Conservation (phyloP, 2,329 filamentous ascomycete genomes). For the Colletotrichum eremochloae region DNA sequence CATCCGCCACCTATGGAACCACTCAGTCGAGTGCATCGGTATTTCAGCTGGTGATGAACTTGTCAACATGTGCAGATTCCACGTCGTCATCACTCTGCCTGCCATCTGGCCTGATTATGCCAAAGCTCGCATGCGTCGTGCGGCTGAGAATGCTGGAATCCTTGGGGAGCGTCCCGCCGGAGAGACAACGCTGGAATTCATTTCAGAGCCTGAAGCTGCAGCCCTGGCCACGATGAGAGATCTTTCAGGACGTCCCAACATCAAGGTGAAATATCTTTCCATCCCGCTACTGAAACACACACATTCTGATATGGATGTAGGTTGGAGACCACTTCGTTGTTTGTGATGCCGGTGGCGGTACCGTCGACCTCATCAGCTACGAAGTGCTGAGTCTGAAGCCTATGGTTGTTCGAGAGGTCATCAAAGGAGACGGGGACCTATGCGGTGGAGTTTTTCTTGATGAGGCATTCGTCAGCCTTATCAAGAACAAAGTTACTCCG, state of each 20-base stretch:
- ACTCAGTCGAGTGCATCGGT: slow-evolving; percentile 47
- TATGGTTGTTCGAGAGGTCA: slow-evolving; percentile 52
- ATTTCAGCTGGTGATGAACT: slow-evolving; percentile 44
- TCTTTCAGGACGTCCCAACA: slow-evolving; percentile 43
- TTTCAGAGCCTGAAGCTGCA: slow-evolving; percentile 62
- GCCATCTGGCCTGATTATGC: slow-evolving; percentile 61
- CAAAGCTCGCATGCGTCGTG: slow-evolving; percentile 53
- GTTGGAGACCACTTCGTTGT: slow-evolving; percentile 48
- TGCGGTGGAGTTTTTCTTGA: slow-evolving; percentile 59
- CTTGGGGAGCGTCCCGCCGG: slow-evolving; percentile 46
- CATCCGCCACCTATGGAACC: slow-evolving; percentile 52
- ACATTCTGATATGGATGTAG: neutral
- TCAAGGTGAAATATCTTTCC: too few species aligned
- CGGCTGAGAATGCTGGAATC: slow-evolving; percentile 53
- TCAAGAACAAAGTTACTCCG: slow-evolving; percentile 45
- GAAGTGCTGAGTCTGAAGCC: slow-evolving; percentile 44
- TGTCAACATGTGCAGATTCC: slow-evolving; percentile 46
- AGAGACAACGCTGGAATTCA: slow-evolving; percentile 50
- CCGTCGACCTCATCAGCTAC: slow-evolving; percentile 58
- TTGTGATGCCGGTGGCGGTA: slow-evolving; percentile 55
- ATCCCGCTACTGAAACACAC: too few species aligned
- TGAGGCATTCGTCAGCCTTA: slow-evolving; percentile 49
- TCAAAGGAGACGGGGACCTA: slow-evolving; percentile 55
- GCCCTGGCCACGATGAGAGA: slow-evolving; percentile 54
- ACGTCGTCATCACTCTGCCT: slow-evolving; percentile 58